A percentile compares a stretch with the other conserved stretches of the same genome.
Conservation (phyloP, 2,329 filamentous ascomycete genomes). For the Cladophialophora yegresii region DNA sequence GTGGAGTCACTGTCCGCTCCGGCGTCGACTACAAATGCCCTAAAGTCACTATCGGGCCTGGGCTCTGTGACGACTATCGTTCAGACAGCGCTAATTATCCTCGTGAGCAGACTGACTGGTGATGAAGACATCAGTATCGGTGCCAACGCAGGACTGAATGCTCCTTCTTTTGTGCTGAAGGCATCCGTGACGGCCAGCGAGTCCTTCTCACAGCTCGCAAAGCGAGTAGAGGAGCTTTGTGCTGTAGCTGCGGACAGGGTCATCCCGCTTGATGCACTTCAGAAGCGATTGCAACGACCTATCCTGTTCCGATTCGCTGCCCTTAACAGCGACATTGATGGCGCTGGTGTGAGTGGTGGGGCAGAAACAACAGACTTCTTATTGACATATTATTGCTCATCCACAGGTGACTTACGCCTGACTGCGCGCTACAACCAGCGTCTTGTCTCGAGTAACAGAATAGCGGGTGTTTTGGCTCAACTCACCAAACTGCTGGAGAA, state of each 20-base stretch:
- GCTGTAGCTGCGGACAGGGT: constrained; percentile 23
- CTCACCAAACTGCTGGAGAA: constrained; percentile 46
- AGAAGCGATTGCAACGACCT: constrained; percentile 37
- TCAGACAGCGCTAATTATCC: constrained; percentile 48
- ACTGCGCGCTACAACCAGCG: constrained; percentile 50
- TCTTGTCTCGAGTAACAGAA: constrained; percentile 50
- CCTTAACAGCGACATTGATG: constrained; percentile 47
- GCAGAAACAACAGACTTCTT: constrained; percentile 50
- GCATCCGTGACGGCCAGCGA: constrained; percentile 46
- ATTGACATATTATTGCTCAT: constrained; percentile 43
- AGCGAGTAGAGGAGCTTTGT: constrained; percentile 42
- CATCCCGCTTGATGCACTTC: constrained; percentile 27
- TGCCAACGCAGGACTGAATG: constrained; percentile 48
- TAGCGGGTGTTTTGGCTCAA: constrained; percentile 49
- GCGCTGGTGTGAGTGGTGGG: constrained; percentile 45
- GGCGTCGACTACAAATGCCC: constrained; percentile 41
- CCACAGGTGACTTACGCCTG: constrained; percentile 39
- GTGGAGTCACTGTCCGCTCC: constrained; percentile 47
- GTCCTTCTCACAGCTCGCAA: constrained; percentile 45
- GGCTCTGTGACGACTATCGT: constrained; percentile 46
- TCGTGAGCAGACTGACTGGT: constrained; percentile 51
- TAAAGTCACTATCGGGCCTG: constrained; percentile 44
- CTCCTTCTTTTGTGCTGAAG: constrained; percentile 50
- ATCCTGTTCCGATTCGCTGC: constrained; percentile 52
- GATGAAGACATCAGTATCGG: constrained; percentile 54